phyloP scores from a whole-genome alignment of 176 grass and related monocot species.

The Eleusine indica region DNA sequence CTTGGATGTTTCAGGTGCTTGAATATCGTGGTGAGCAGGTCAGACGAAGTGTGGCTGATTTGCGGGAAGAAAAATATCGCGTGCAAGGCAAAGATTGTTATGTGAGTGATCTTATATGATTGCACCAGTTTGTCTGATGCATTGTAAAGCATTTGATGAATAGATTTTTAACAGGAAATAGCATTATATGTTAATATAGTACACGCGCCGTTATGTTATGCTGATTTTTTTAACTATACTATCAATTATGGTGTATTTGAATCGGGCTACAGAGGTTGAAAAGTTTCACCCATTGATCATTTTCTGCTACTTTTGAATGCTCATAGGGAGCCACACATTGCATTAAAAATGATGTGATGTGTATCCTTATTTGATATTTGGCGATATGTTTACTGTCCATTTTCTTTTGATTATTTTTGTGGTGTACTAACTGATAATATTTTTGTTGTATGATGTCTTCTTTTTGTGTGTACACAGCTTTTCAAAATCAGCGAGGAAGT shows the following conservation, averaged over 20 bases:
- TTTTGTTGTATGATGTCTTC: conserved; percentile 14
- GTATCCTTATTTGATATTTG: conserved; percentile 14
- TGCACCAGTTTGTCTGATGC: conserved; percentile 10
- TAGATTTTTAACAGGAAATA: conserved; percentile 9
- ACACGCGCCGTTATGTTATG: neutral
- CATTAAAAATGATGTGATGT: conserved; percentile 14
- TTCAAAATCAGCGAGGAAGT: conserved; percentile 99
- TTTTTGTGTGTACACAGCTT: conserved; percentile 51
- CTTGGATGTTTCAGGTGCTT: conserved; percentile 63
- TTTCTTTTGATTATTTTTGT: conserved; percentile 16
- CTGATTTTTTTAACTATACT: neutral
- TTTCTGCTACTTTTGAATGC: conserved; percentile 1
- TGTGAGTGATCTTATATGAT: conserved; percentile 56
- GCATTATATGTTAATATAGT: neutral
- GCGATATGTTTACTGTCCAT: conserved; percentile 24
- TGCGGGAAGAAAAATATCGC: conserved; percentile 77
- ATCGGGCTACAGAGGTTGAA: conserved; percentile 6
- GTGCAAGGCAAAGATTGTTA: conserved; percentile 98
- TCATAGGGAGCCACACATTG: neutral
- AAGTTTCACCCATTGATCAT: neutral
- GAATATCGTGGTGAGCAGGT: conserved; percentile 98
- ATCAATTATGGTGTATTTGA: neutral
- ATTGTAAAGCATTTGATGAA: conserved; percentile 15
- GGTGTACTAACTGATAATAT: neutral
- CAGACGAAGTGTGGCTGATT: conserved; percentile 86